phyloP scores from a whole-genome alignment of 108 stramenopile genomes.

The Cyclotella choctawhatcheeana region DNA sequence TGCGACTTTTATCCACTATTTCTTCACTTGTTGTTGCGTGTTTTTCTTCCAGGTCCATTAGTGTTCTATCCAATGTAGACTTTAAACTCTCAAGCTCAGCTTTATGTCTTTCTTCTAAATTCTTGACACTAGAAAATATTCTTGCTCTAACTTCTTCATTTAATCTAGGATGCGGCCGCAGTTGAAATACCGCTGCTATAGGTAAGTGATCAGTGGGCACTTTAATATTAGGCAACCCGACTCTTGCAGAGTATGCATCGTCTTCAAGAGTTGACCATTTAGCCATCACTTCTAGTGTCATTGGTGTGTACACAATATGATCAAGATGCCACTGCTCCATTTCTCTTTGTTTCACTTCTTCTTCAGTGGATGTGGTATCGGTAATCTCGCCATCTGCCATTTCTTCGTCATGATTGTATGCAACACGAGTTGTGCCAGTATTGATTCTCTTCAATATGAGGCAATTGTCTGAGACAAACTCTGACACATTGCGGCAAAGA shows the following conservation, averaged over 20 bases:
- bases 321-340: conserved; percentile 59
- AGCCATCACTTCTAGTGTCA: conserved; percentile 19
- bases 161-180: conserved; percentile 26
- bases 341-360: neutral
- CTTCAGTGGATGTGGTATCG: neutral
- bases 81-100: conserved; percentile 12
- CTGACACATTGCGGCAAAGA: conserved; percentile 28
- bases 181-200: conserved; percentile 52
- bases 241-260: conserved; percentile 33
- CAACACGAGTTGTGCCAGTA: conserved; percentile 49
- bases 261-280: conserved; percentile 59
- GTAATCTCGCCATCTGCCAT: neutral
- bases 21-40: neutral
- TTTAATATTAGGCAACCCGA: conserved; percentile 52
- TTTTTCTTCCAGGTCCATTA: conserved; percentile 24
- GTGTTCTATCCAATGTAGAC: conserved; percentile 1
- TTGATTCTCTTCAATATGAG: conserved; percentile 34
- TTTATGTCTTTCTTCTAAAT: conserved; percentile 26
- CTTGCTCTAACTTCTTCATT: conserved; percentile 5
- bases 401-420: conserved; percentile 51
- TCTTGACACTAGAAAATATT: conserved; percentile 20
- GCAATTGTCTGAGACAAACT: conserved; percentile 33
- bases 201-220: conserved; percentile 62
- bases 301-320: conserved; percentile 57
- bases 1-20: neutral